Conservation (phyloP, 2,329 filamentous ascomycete genomes). For the Malbranchea zuffiana region DNA sequence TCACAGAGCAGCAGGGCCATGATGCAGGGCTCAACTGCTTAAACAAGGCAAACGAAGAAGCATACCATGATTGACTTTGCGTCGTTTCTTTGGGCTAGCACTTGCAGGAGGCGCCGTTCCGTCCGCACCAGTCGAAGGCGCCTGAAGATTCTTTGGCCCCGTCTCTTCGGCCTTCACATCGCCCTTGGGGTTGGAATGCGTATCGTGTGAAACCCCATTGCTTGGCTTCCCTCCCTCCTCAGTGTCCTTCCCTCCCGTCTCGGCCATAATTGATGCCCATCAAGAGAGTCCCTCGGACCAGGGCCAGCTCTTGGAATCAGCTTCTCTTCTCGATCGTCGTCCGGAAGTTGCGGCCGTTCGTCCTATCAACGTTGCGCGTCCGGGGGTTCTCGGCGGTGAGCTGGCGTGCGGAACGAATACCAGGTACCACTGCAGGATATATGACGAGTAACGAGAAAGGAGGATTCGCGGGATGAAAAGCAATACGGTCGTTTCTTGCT, state of each 20-base stretch:
- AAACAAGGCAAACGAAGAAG: slow-evolving; percentile 23
- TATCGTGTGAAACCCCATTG: slow-evolving; percentile 21
- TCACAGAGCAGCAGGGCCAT: slow-evolving; percentile 2
- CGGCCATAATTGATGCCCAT: slow-evolving; percentile 8
- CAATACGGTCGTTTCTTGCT: too few relatives aligned
- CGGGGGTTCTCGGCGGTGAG: slow-evolving; percentile 5
- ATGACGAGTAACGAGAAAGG: too few relatives aligned
- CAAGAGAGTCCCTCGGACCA: not conserved
- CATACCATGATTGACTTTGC: slow-evolving; percentile 83
- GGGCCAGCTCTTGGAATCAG: slow-evolving; percentile 3
- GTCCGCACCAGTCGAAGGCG: slow-evolving; percentile 20
- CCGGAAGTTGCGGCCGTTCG: slow-evolving; percentile 1
- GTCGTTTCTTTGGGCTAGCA: slow-evolving; percentile 64
- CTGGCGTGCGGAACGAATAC: not conserved
- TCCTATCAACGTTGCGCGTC: slow-evolving; percentile 12
- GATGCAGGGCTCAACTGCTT: slow-evolving; percentile 4
- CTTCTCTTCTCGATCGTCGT: not conserved
- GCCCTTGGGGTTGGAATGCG: slow-evolving; percentile 11
- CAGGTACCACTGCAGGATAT: too few relatives aligned
- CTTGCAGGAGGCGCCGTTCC: slow-evolving; percentile 25
- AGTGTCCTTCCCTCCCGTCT: slow-evolving; percentile 12
- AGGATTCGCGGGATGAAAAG: too few relatives aligned
- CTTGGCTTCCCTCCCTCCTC: slow-evolving; percentile 16
- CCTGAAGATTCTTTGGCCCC: slow-evolving; percentile 22
- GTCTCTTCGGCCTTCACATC: slow-evolving; percentile 21